Percentiles rank a stretch among this genome's conserved stretches.
phyloP scores from a whole-genome alignment of 331 rosid species.

The Rhamnella rubrinervis region DNA sequence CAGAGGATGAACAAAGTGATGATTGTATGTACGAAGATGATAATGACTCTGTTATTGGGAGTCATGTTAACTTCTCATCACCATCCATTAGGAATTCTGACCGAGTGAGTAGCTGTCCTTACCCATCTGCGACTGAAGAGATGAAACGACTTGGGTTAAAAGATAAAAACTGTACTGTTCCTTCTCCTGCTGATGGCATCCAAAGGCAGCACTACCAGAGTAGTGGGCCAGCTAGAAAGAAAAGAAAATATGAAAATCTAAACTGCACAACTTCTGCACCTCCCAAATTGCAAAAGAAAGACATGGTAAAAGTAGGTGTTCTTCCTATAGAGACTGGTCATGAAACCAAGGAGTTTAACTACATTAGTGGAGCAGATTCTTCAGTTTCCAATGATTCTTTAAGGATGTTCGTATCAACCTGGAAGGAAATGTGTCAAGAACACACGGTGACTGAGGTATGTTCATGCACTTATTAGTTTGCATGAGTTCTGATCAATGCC shows the following conservation, averaged over 20 bases:
- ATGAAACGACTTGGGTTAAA: constrained; percentile 59
- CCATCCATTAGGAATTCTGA: constrained; percentile 50
- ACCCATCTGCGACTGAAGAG: constrained; percentile 82
- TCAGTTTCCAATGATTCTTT: constrained; percentile 40
- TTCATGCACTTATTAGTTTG: constrained; percentile 10
- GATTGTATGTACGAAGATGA: constrained; percentile 39
- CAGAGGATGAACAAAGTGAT: constrained; percentile 58
- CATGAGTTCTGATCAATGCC: background rate
- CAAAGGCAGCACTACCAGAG: constrained; percentile 27
- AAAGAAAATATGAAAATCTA: constrained; percentile 46
- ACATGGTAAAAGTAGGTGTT: constrained; percentile 22
- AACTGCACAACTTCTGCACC: constrained; percentile 26
- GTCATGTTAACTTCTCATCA: constrained; percentile 33
- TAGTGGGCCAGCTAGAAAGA: constrained; percentile 39
- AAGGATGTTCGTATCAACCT: constrained; percentile 63
- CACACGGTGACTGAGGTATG: constrained; percentile 55
- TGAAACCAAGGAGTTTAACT: constrained; percentile 16
- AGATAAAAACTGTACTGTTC: constrained; percentile 32
- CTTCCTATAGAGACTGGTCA: constrained; percentile 13
- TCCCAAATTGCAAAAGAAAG: constrained; percentile 39
- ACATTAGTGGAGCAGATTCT: constrained; percentile 26
- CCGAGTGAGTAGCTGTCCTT: constrained; percentile 67
- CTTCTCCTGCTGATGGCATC: constrained; percentile 36
- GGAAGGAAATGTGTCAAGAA: constrained; percentile 74
- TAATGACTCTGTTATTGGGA: constrained; percentile 27